Percentiles rank a stretch among this genome's conserved stretches.
Conservation (phyloP, 805 yeast genomes). For the Teunomyces stri region DNA sequence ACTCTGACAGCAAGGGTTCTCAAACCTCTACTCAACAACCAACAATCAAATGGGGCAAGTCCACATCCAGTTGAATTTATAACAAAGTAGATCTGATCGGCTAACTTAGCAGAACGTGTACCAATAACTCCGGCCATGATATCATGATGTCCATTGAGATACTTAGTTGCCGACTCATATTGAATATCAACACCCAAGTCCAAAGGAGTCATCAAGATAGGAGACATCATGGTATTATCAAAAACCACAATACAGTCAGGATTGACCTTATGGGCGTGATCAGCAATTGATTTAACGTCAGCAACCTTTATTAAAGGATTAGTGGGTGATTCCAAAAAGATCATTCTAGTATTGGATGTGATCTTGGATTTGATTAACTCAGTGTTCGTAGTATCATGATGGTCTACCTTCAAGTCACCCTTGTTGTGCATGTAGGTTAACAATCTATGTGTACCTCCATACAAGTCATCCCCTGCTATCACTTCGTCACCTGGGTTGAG, state of each 20-base stretch:
- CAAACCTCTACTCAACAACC: constrained; percentile 85
- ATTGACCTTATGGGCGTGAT: constrained; percentile 61
- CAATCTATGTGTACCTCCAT: constrained; percentile 90
- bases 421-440: constrained; percentile 66
- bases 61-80: constrained; percentile 92
- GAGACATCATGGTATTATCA: constrained; percentile 97
- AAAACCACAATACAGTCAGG: constrained; percentile 76
- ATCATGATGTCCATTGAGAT: constrained; percentile 92
- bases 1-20: constrained; percentile 84
- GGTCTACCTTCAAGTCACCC: constrained; percentile 64
- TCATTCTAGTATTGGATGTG: constrained; percentile 61
- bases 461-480: constrained; percentile 90
- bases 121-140: constrained; percentile 95
- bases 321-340: constrained; percentile 88
- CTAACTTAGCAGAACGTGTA: constrained; percentile 58
- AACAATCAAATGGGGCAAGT: constrained; percentile 86
- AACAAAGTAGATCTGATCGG: constrained; percentile 67
- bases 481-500: constrained; percentile 84
- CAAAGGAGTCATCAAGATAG: constrained; percentile 78
- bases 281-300: constrained; percentile 68
- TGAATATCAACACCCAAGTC: constrained; percentile 87
- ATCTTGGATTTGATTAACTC: constrained; percentile 58
- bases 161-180: constrained; percentile 92
- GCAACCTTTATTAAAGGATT: constrained; percentile 89
- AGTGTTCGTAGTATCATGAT: constrained; percentile 78